Evolutionary conservation across 805 yeast genomes (phyloP), one percentile per base, ranked within the genome.

Genomic region (Yamadazyma sp.): DNA sequence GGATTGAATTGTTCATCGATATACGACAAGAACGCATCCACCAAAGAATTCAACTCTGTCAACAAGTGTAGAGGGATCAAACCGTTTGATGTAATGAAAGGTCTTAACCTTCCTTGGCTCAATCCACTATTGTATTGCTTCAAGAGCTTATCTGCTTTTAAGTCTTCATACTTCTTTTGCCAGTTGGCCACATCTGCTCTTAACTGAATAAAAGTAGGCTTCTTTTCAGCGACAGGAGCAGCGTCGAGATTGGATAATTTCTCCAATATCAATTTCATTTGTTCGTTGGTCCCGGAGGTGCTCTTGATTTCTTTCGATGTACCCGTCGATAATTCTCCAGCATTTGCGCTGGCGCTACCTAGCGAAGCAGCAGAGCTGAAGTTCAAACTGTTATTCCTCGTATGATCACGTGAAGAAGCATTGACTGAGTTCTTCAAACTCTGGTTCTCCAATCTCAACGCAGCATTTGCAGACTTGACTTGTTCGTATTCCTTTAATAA

Each of bases 101-200:
- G 41, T 29, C 54, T 47, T 34, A 73, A 45, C 11, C 62, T 55
- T 5, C 50, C 48, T 13, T 53, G 43, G 5, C 54, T 34, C 29
- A 48, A 42, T 15, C 44, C 47, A 22, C 38, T 50, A 25, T 42
- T 57, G 30, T 56, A 48, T 23, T 50, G 46, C 21, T 43, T 45
- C 4, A 51, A 42, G 17, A 54, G 46, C 9, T 54, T 53, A 24
- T 58, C 58, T 15, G 72, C 50, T 19, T 76, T 68, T n/a, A 71
- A 59, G 10, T 72, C 71, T 53, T 77, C 77, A 47, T 63, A 74
- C 44, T 64, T 75, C 32, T 56, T 52, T 55, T 75, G 80, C 78
- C 84, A 73, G 38, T 63, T 67, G 4, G 64, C 53, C 7, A 71
- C 55, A 32, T 66, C 68, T 27, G 48, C 50, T 34, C 53, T 54